phyloP scores from a whole-genome alignment of 164 flowering plant genomes.

The Cinnamomum chago region DNA sequence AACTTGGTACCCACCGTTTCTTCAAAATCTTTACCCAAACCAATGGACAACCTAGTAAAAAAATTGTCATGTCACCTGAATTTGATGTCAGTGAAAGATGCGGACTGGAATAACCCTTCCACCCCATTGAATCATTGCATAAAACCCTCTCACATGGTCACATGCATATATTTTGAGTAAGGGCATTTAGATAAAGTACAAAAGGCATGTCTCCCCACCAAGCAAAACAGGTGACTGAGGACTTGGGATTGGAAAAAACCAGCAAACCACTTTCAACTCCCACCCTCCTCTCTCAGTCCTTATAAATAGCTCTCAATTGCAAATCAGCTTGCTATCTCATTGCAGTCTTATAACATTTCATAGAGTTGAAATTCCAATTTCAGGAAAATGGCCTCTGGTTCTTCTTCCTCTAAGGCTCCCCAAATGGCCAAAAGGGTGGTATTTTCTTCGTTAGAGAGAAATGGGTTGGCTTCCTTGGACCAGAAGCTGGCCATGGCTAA shows the following conservation, averaged over 20 bases:
- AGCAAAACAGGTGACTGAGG: conserved; percentile 3
- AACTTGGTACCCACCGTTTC: not conserved
- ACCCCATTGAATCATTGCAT: not conserved
- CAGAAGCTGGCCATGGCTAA: conserved; percentile 79
- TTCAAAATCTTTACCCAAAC: not conserved
- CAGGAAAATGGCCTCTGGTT: not conserved
- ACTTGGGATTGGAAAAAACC: not conserved
- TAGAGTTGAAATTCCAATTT: not conserved
- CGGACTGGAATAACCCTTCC: not conserved
- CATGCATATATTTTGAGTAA: not conserved
- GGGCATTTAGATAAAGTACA: not conserved
- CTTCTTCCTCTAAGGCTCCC: not conserved
- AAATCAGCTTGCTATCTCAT: not conserved
- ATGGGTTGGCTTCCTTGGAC: conserved; percentile 44
- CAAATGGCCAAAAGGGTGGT: conserved; percentile 7
- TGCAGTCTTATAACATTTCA: not conserved
- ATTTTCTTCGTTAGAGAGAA: conserved; percentile 39
- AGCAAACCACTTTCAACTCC: not conserved
- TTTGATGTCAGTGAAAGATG: not conserved
- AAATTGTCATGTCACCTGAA: not conserved
- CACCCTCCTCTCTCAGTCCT: not conserved
- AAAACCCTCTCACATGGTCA: too few species aligned
- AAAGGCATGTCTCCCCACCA: not conserved
- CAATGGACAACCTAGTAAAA: not conserved
- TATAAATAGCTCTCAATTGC: not conserved